Percentiles rank a stretch among this genome's conserved stretches.
Evolutionary conservation across 108 stramenopile genomes (phyloP).

Genomic region (Cylindrotheca closterium): DNA sequence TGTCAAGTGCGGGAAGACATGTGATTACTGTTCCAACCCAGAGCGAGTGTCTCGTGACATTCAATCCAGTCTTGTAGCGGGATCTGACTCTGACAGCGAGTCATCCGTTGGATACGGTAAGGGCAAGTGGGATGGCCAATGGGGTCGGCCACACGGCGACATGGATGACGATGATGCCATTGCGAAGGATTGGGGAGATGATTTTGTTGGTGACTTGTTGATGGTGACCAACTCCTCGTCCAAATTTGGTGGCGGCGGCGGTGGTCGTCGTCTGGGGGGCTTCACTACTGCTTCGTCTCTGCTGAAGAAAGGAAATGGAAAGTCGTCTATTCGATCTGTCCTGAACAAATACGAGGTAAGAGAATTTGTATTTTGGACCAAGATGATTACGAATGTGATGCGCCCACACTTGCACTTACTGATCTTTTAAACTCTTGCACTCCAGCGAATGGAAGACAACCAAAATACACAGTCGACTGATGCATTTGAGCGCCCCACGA

Average conservation of each 20-base stretch:
- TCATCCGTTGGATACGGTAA: slow-evolving; percentile 16
- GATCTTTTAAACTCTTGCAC: too few species aligned
- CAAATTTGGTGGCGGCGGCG: background rate
- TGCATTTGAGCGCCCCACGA: slow-evolving; percentile 33
- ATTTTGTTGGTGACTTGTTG: slow-evolving; percentile 26
- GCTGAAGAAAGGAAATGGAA: slow-evolving; percentile 47
- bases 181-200: slow-evolving; percentile 37
- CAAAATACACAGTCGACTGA: background rate
- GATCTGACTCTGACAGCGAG: slow-evolving; percentile 16
- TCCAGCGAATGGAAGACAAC: slow-evolving; percentile 6
- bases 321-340: too few species aligned
- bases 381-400: background rate
- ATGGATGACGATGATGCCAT: slow-evolving; percentile 26
- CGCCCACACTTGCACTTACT: too few species aligned
- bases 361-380: background rate
- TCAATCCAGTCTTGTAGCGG: slow-evolving; percentile 19
- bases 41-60: slow-evolving; percentile 43
- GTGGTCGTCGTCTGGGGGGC: slow-evolving; percentile 13
- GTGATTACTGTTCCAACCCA: slow-evolving; percentile 76
- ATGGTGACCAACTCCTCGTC: slow-evolving; percentile 16
- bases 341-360: slow-evolving; percentile 51
- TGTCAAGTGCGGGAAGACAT: slow-evolving; percentile 53
- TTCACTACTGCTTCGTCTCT: slow-evolving; percentile 55
- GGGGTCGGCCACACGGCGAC: slow-evolving; percentile 21
- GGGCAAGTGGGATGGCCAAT: slow-evolving; percentile 45